Evolutionary conservation across 495 filamentous ascomycete genomes (phyloP).

Genomic region (Daldinia bambusicola): DNA sequence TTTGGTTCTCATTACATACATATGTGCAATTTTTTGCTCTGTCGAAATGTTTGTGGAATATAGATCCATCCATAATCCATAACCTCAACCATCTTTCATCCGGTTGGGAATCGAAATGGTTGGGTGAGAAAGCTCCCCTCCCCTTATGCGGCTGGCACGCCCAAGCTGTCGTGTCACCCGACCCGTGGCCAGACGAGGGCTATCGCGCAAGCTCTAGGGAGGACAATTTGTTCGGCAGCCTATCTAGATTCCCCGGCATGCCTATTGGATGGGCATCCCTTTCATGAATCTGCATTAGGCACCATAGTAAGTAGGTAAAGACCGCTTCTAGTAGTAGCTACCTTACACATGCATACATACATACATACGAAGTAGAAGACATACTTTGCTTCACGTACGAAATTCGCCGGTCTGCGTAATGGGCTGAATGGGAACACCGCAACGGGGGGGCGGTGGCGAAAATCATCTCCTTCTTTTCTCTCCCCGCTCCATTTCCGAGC

Average conservation of each 20-base stretch:
- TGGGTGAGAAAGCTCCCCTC: conserved; percentile 8
- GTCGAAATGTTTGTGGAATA: too few species aligned
- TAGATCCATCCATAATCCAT: neutral
- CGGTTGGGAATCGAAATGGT: conserved; percentile 12
- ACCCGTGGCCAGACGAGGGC: conserved; percentile 23
- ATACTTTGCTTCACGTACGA: conserved; percentile 14
- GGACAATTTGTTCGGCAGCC: conserved; percentile 3
- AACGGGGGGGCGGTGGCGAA: conserved; percentile 19
- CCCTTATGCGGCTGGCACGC: conserved; percentile 26
- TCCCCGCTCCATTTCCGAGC: neutral
- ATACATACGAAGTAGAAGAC: neutral
- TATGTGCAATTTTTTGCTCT: neutral
- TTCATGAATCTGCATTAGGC: conserved; percentile 4
- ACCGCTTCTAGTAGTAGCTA: neutral
- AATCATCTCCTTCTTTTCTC: neutral
- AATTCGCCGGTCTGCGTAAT: conserved; percentile 5
- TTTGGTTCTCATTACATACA: conserved; percentile 20
- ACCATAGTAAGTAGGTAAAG: neutral
- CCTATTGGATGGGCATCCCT: conserved; percentile 12
- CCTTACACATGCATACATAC: too few species aligned
- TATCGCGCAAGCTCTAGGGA: conserved; percentile 5
- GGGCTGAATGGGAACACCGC: conserved; percentile 11
- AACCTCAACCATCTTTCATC: neutral
- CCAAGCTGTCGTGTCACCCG: conserved; percentile 32
- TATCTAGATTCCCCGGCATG: conserved; percentile 1